Percentiles rank a stretch among this genome's conserved stretches.
These are phyloP conservation scores for Trichoderma erinaceum DNA, from an alignment of 495 filamentous ascomycete genomes.

Conservation along the genomic window DNA sequence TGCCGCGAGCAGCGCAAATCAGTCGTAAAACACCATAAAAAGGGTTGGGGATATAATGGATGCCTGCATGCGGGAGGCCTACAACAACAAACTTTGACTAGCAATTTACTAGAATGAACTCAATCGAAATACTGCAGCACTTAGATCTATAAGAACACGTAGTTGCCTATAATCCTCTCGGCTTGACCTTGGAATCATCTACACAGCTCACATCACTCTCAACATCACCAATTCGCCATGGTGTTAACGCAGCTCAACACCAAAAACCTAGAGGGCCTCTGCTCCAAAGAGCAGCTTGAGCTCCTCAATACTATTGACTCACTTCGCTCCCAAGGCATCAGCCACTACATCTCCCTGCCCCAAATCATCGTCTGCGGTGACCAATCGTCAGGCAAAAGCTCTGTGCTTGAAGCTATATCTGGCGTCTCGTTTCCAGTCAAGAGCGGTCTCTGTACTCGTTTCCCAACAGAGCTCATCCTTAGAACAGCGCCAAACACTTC, in stretches of 20 bases:
- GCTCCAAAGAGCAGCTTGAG: slow-evolving; percentile 35
- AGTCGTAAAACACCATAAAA: no score
- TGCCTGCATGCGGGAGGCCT: no score
- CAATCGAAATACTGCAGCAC: no score
- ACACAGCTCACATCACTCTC: not conserved
- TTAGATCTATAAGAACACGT: no score
- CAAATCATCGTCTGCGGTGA: slow-evolving; percentile 67
- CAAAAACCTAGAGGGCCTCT: slow-evolving; percentile 19
- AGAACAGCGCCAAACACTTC: slow-evolving; percentile 31
- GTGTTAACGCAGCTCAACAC: not conserved
- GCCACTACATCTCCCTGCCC: slow-evolving; percentile 51
- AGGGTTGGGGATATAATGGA: no score
- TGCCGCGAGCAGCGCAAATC: no score
- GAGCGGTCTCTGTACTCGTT: slow-evolving; percentile 57
- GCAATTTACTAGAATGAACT: no score
- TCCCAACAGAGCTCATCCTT: slow-evolving; percentile 58
- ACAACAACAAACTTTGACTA: no score
- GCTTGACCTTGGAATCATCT: not conserved
- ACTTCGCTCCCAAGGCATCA: slow-evolving; percentile 50
- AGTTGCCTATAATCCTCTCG: no score
- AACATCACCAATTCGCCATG: not conserved
- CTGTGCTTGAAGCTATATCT: slow-evolving; percentile 65
- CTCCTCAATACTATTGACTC: slow-evolving; percentile 54
- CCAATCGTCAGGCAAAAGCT: slow-evolving; percentile 67
- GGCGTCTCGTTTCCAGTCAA: slow-evolving; percentile 61